phyloP scores from a whole-genome alignment of 805 yeast species.

The Spencermartinsiella europaea region DNA sequence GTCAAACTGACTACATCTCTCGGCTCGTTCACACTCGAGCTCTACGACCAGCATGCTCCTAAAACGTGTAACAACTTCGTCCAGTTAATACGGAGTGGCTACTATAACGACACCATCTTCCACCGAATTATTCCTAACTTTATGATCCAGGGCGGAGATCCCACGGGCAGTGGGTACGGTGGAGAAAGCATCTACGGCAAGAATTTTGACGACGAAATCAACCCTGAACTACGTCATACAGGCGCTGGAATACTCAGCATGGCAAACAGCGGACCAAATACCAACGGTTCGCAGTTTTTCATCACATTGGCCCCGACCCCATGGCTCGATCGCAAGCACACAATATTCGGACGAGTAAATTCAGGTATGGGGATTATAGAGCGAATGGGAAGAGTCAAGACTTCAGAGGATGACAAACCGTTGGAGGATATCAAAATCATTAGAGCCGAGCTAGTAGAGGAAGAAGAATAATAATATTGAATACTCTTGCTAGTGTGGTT shows the following conservation, averaged over 20 bases:
- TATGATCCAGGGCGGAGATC: constrained; percentile 32
- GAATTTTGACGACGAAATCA: constrained; percentile 76
- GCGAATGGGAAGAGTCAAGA: constrained; percentile 52
- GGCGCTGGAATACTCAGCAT: constrained; percentile 78
- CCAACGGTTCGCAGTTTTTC: constrained; percentile 89
- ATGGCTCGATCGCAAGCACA: constrained; percentile 85
- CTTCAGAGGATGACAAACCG: constrained; percentile 40
- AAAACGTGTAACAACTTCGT: constrained; percentile 19
- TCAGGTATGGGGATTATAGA: constrained; percentile 41
- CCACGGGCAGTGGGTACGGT: constrained; percentile 43
- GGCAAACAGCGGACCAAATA: constrained; percentile 91
- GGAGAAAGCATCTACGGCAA: constrained; percentile 71
- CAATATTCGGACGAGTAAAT: constrained; percentile 76
- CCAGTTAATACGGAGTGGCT: constrained; percentile 25
- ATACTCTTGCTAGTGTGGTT: background rate
- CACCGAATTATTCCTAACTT: constrained; percentile 62
- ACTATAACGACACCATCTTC: constrained; percentile 62
- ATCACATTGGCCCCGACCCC: constrained; percentile 86
- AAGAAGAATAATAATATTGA: background rate
- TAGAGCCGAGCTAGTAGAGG: constrained; percentile 7
- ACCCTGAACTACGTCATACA: constrained; percentile 49
- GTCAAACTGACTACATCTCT: constrained; percentile 12
- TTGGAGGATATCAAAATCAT: constrained; percentile 38
- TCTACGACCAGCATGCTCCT: constrained; percentile 28
- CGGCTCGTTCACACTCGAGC: constrained; percentile 26